Conservation (phyloP, 306 rosid genomes). For the Cicer cuneatum region DNA sequence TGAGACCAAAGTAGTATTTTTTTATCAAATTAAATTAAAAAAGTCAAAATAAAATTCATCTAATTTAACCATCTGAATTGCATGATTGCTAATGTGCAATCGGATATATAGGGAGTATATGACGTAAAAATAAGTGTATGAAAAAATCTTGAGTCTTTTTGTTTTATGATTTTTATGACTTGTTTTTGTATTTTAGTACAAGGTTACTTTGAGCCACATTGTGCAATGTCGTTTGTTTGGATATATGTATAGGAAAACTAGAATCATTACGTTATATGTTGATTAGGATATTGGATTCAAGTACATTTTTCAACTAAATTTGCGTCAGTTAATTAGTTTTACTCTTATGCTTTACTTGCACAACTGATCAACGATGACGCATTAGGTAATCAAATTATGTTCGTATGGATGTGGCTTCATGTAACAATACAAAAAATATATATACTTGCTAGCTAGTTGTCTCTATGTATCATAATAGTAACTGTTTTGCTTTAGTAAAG, state of each 20-base stretch:
- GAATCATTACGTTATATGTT: not conserved
- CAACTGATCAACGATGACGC: too few relatives aligned
- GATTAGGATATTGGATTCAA: conserved; percentile 1
- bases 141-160: not conserved
- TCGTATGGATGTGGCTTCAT: conserved; percentile 27
- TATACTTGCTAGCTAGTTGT: conserved; percentile 10
- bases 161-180: not conserved
- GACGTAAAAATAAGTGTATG: not conserved
- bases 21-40: not conserved
- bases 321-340: not conserved
- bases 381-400: conserved; percentile 11
- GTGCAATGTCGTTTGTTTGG: conserved; percentile 4
- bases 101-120: not conserved
- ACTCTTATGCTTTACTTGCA: too few relatives aligned
- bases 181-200: conserved; percentile 21
- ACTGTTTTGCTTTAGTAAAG: conserved; percentile 34
- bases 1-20: too few relatives aligned
- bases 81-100: not conserved
- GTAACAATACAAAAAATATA: conserved; percentile 19
- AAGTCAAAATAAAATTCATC: not conserved
- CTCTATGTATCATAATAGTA: conserved; percentile 1
- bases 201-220: conserved; percentile 1
- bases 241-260: not conserved
- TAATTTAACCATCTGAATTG: not conserved
- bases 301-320: not conserved